Evolutionary conservation across 2,329 filamentous ascomycete genomes (phyloP).

Genomic region (Xylariaceae sp.): DNA sequence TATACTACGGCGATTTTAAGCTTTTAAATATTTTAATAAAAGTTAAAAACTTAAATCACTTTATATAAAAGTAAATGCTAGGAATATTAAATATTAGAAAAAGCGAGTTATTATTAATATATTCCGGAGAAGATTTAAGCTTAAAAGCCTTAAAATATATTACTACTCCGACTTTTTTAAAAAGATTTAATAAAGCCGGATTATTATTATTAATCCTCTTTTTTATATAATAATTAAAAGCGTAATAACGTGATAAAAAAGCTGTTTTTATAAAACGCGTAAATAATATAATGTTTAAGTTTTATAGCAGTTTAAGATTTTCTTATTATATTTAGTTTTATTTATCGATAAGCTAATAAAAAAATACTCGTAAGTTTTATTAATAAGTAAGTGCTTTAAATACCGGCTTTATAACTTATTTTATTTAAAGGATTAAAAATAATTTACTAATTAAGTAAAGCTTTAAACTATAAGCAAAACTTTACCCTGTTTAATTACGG

Average conservation of each 20-base stretch:
- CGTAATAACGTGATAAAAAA: too few relatives aligned
- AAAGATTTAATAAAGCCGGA: not conserved
- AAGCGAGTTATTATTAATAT: not conserved
- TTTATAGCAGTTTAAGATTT: too few relatives aligned
- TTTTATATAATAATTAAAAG: too few relatives aligned
- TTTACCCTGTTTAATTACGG: slow-evolving; percentile 3
- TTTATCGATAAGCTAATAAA: too few relatives aligned
- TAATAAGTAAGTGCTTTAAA: too few relatives aligned
- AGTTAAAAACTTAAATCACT: not conserved
- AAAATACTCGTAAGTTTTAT: too few relatives aligned
- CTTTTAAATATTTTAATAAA: not conserved
- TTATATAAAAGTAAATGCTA: not conserved
- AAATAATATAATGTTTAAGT: too few relatives aligned
- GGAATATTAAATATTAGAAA: not conserved
- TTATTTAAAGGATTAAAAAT: not conserved
- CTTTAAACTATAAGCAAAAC: not conserved
- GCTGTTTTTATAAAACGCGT: too few relatives aligned
- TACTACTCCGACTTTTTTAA: not conserved
- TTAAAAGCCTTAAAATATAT: slow-evolving; percentile 2
- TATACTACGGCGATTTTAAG: not conserved
- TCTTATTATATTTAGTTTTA: too few relatives aligned
- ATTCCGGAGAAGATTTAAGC: not conserved
- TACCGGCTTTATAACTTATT: too few relatives aligned
- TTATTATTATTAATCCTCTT: too few relatives aligned
- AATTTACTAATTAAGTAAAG: slow-evolving; percentile 1